A percentile compares a stretch with the other conserved stretches of the same genome.
Evolutionary conservation across 2,329 filamentous ascomycete genomes (phyloP).

Genomic region (Claviceps humidiphila): DNA sequence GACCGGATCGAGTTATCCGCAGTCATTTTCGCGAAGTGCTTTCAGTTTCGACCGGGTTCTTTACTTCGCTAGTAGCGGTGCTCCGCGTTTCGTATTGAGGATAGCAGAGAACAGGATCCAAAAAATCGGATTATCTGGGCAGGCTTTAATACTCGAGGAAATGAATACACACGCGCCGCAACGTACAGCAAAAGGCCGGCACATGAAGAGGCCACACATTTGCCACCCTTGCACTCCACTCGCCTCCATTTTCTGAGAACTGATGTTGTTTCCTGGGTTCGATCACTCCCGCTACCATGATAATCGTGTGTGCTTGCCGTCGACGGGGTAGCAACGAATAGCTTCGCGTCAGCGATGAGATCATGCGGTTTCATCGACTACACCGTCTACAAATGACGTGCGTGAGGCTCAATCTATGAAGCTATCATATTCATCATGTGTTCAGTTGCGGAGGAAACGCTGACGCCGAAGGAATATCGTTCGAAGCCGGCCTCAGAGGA

Average conservation of each 20-base stretch:
- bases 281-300: too few relatives aligned
- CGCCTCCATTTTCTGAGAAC: too few relatives aligned
- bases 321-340: neutral
- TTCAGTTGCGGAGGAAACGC: neutral
- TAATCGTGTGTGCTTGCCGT: neutral
- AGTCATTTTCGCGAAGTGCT: neutral
- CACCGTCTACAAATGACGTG: neutral
- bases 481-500: neutral
- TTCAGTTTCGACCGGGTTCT: neutral
- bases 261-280: too few relatives aligned
- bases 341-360: neutral
- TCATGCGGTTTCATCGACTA: neutral
- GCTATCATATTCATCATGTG: neutral
- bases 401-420: neutral
- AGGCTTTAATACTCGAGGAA: too few relatives aligned
- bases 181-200: too few relatives aligned
- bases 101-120: neutral
- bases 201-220: too few relatives aligned
- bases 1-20: neutral
- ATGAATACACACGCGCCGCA: too few relatives aligned
- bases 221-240: too few relatives aligned
- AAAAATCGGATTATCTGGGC: too few relatives aligned
- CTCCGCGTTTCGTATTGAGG: neutral
- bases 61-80: too few relatives aligned
- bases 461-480: neutral